phyloP scores from a whole-genome alignment of 352 stramenopile genomes.

The Phytophthora ramorum region DNA sequence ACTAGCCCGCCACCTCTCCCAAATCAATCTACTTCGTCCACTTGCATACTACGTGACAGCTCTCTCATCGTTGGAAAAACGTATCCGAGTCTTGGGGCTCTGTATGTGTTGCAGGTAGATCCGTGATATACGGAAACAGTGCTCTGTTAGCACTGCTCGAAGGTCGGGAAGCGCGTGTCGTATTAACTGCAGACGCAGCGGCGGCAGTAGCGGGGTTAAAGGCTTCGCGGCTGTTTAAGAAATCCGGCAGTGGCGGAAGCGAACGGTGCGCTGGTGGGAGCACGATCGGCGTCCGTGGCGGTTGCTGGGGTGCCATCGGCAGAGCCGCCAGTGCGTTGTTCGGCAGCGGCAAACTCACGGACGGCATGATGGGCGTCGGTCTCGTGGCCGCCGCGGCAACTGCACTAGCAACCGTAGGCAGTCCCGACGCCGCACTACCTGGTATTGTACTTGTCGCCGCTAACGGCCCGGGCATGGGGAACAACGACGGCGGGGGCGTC shows the following conservation, averaged over 20 bases:
- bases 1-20: not conserved
- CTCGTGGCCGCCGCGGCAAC: conserved; percentile 30
- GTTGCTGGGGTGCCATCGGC: conserved; percentile 35
- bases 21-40: conserved; percentile 3
- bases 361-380: conserved; percentile 36
- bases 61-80: conserved; percentile 53
- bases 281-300: conserved; percentile 59
- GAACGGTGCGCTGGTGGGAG: conserved; percentile 58
- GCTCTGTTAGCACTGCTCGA: conserved; percentile 31
- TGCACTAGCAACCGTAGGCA: conserved; percentile 34
- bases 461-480: conserved; percentile 34
- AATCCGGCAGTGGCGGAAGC: conserved; percentile 66
- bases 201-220: conserved; percentile 53
- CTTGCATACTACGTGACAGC: not conserved
- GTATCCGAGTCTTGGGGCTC: conserved; percentile 50
- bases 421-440: conserved; percentile 17
- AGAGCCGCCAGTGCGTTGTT: conserved; percentile 31
- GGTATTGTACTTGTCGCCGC: not conserved
- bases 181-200: conserved; percentile 6
- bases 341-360: conserved; percentile 40
- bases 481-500: conserved; percentile 34
- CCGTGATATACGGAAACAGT: conserved; percentile 59
- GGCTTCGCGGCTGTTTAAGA: conserved; percentile 66
- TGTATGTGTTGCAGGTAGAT: conserved; percentile 40
- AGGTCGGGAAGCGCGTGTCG: conserved; percentile 14